Evolutionary conservation across 208 protist genomes (phyloP).

Genomic region (Leishmania lainsoni): DNA sequence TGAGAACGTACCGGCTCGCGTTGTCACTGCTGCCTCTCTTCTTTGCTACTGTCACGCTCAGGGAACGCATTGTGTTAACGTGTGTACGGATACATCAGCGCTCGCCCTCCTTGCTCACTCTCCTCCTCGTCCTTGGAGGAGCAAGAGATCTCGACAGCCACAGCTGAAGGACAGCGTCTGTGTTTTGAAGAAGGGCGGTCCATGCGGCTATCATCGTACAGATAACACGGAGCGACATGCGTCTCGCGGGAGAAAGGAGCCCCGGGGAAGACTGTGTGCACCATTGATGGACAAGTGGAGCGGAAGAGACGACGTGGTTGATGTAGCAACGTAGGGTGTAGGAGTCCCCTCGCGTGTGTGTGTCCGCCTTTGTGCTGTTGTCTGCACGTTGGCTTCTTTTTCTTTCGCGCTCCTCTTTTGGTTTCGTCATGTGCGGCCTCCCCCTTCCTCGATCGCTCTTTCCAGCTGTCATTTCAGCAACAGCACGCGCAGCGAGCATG

Average conservation of each 20-base stretch:
- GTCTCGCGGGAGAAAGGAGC: not conserved
- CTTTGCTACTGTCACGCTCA: not conserved
- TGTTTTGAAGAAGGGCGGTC: not conserved
- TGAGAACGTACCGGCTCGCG: not conserved
- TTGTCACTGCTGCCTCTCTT: not conserved
- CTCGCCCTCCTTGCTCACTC: not conserved
- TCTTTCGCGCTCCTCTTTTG: too few species aligned
- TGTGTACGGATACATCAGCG: not conserved
- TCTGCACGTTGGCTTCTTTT: too few species aligned
- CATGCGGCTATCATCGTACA: not conserved
- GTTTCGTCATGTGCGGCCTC: not conserved
- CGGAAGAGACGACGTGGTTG: not conserved
- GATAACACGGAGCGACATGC: not conserved
- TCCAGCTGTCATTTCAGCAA: not conserved
- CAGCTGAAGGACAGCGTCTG: not conserved
- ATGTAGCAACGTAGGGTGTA: not conserved
- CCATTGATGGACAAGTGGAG: not conserved
- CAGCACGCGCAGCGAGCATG: not conserved
- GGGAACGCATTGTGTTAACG: not conserved
- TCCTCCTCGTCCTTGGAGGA: not conserved
- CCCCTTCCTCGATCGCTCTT: not conserved
- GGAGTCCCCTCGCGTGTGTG: not conserved
- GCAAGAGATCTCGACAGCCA: not conserved
- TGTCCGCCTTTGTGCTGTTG: not conserved
- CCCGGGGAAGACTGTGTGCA: not conserved